A percentile compares a stretch with the other conserved stretches of the same genome.
Evolutionary conservation across 352 stramenopile species (phyloP).

Genomic region (Globisporangium megalacanthum): DNA sequence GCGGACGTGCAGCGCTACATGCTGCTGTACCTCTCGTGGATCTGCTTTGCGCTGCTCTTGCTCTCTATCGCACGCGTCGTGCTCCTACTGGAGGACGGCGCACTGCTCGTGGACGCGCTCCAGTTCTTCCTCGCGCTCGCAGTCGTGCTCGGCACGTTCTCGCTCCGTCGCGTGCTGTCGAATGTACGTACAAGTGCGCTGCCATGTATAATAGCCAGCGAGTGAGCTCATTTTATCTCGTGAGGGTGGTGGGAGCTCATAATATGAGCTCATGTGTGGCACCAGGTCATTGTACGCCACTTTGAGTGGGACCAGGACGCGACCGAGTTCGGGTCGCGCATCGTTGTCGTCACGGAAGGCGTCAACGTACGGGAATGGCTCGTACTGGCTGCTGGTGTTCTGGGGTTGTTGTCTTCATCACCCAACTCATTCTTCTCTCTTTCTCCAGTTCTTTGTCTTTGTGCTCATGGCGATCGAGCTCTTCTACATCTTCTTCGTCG

Average conservation of each 20-base stretch:
- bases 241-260: too few relatives aligned
- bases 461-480: constrained; percentile 74
- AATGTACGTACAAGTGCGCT: constrained; percentile 36
- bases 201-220: too few relatives aligned
- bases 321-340: constrained; percentile 63
- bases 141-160: constrained; percentile 67
- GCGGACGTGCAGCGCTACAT: constrained; percentile 75
- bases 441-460: constrained; percentile 49
- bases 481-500: constrained; percentile 82
- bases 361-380: constrained; percentile 31
- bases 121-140: constrained; percentile 56
- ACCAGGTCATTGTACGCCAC: constrained; percentile 65
- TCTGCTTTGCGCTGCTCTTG: constrained; percentile 42
- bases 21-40: constrained; percentile 72
- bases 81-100: constrained; percentile 43
- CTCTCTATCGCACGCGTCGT: constrained; percentile 48
- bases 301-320: constrained; percentile 71
- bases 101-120: constrained; percentile 44
- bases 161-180: constrained; percentile 67
- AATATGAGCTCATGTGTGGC: too few relatives aligned
- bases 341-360: constrained; percentile 75
- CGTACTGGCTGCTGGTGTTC: neutral
- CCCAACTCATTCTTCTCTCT: neutral
- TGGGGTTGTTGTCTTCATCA: neutral
- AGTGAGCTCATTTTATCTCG: too few relatives aligned